Base-by-base conservation (phyloP, 2,329 filamentous ascomycete genomes). In the Fusarium sp. region DNA sequence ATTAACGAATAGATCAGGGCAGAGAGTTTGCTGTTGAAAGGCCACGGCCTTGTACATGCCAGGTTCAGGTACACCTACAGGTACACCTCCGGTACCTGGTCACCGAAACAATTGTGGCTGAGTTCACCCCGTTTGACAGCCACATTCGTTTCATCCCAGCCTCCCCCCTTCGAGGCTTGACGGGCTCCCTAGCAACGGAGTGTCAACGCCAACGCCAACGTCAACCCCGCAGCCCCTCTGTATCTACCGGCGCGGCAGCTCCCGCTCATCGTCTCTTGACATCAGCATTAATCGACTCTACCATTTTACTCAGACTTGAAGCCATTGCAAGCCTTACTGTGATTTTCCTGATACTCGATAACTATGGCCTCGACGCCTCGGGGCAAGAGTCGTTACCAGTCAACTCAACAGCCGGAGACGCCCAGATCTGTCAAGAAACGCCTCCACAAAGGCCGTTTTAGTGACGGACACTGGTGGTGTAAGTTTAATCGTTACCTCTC, bases 391-490 rank as follows among this genome's bases (percentile, higher is more conserved):
- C 60, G 46, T 8, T 16, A 23, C 3, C 13, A 36, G 14, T 25
- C 50, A 9, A 14, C 31, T 16, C 36, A 64, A 27, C 62, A 62
- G n/a, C 65, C 75, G 2, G 56, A 69, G 36, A 75, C 73, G 18
- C 73, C 77, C 1, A 62, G 13, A 58, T 73, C 79, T 6, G 56
- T 70, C 9, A 79, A 75, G 68, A 78, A 77, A 56, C 75, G 77
- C 23, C 73, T 77, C 18, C 49, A 62, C 62, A 75, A 79, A 57
- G 79, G 80, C 23, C 62, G 75, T 38, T 81, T 73, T 58, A 61
- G 74, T 23, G 73, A 79, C 55, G 78, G 75, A 6, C 59, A 76
- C 42, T 81, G 79, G 78, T 80, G 74, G 75, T 81, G 79, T 80
- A 76, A 62, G 79, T 71, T 40, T 29, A 2, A 29, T 31, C 36